Conservation (phyloP, 2,329 filamentous ascomycete species). For the Venturia nashicola region DNA sequence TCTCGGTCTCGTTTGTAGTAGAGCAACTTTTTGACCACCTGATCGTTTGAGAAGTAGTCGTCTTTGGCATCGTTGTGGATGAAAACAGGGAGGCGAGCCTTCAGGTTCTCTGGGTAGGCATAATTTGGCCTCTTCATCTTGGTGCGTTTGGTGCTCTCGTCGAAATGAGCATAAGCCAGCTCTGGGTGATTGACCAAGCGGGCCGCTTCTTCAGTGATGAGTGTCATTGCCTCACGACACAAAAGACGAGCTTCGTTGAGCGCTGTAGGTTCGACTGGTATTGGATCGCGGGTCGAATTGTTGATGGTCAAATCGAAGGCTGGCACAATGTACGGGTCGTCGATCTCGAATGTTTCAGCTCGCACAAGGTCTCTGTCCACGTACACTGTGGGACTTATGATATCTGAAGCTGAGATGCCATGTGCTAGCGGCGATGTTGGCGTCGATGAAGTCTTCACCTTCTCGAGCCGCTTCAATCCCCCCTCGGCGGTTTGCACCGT, state of each 20-base stretch:
- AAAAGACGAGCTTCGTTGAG: constrained; percentile 19
- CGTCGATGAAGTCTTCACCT: background rate
- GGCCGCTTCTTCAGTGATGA: constrained; percentile 21
- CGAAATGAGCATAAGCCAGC: constrained; percentile 19
- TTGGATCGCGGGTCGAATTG: constrained; percentile 15
- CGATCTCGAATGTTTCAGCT: constrained; percentile 16
- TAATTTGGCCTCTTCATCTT: constrained; percentile 22
- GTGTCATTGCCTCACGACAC: constrained; percentile 20
- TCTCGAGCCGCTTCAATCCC: no score
- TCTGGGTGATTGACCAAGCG: constrained; percentile 20
- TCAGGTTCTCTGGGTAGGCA: constrained; percentile 19
- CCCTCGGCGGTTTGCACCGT: background rate
- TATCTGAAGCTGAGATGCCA: background rate
- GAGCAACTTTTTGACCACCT: constrained; percentile 15
- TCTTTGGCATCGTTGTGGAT: constrained; percentile 18
- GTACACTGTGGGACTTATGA: background rate
- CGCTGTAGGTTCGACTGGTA: constrained; percentile 17
- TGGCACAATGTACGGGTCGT: constrained; percentile 13
- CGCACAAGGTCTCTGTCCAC: background rate
- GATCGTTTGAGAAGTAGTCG: constrained; percentile 14
- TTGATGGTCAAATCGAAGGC: constrained; percentile 16
- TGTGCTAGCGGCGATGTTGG: background rate
- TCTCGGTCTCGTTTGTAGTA: constrained; percentile 14
- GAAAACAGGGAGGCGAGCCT: constrained; percentile 17
- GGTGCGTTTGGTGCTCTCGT: constrained; percentile 15